Evolutionary conservation across 345 rosid species (phyloP), one percentile per base, ranked within the genome.

Genomic region (Clausena lansium): DNA sequence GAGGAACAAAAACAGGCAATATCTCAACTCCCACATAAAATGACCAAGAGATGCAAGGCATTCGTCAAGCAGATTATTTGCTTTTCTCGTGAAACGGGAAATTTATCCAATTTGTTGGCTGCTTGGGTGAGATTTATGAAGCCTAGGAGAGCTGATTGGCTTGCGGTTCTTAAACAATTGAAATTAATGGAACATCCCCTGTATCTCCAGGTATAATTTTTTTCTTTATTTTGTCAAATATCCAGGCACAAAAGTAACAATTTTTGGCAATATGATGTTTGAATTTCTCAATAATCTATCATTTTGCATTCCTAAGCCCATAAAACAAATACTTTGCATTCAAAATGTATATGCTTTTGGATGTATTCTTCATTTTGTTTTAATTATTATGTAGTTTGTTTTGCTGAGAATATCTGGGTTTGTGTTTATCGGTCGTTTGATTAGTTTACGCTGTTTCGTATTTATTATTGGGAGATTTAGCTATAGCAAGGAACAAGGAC

Each of bases 91-190:
- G 74, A 83, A 75, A 86, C 84, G 39, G 87, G 84, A 13, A 71
- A 78, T 28, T 79, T 94, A 35, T 71, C 47, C 7, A 89, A 88
- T 80, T 78, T 94, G 76, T 80, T 94, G 85, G 77, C 62, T 81
- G 84, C 82, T 78, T 94, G 95, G 97, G 94, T 86, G 63, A 88
- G 84, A 86, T 76, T 87, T 63, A 94, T 93, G 97, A 93, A 85
- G 62, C 98, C 97, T 70, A 83, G 67, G 54, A 85, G 95, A 79
- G 84, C 90, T 64, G 95, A 91, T 55, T 93, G 98, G 97, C 98
- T 94, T 67, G 85, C 84, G 2, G 81, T 94, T 83, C 91, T 93
- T 55, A 90, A 87, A 79, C 87, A 91, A 84, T 79, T 91, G 84
- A 88, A 88, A 77, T 74, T 8, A 22, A 82, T 77, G 79, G 88